phyloP scores from a whole-genome alignment of 805 yeast genomes.

The Saccharomyces jurei region DNA sequence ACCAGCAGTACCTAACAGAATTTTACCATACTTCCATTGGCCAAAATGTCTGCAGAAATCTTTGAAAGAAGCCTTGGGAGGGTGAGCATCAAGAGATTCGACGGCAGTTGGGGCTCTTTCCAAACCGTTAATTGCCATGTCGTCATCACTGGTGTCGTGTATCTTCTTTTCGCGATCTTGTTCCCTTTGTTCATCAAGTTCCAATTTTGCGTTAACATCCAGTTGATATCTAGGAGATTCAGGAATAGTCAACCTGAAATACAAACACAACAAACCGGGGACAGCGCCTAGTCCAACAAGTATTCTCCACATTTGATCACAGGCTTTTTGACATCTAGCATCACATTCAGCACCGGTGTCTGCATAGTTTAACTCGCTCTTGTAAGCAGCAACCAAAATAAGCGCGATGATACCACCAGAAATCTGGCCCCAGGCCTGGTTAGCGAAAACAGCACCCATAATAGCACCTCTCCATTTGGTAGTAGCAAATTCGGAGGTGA shows the following conservation, averaged over 20 bases:
- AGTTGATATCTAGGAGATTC: conserved; percentile 89
- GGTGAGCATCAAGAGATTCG: conserved; percentile 24
- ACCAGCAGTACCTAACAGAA: conserved; percentile 81
- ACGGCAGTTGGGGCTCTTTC: conserved; percentile 42
- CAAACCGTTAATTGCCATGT: background rate
- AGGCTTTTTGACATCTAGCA: conserved; percentile 59
- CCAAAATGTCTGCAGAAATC: conserved; percentile 70
- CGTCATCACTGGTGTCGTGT: background rate
- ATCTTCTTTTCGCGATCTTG: conserved; percentile 10
- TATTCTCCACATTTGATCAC: conserved; percentile 94
- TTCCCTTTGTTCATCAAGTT: background rate
- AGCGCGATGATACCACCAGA: conserved; percentile 79
- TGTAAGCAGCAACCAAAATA: conserved; percentile 69
- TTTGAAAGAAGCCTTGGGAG: conserved; percentile 73
- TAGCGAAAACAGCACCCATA: conserved; percentile 93
- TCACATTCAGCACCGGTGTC: conserved; percentile 53
- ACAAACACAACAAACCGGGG: conserved; percentile 77
- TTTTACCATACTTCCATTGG: conserved; percentile 82
- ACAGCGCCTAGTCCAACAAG: conserved; percentile 83
- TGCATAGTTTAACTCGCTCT: conserved; percentile 48
- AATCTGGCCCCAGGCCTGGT: conserved; percentile 95
- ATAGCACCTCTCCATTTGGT: conserved; percentile 98
- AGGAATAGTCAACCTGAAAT: conserved; percentile 88
- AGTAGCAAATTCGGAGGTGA: conserved; percentile 85
- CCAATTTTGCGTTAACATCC: conserved; percentile 58